Evolutionary conservation across 1,284 basidiomycete species (phyloP), one percentile per base, ranked within the genome.

Genomic region (Cryptococcus sp.): DNA sequence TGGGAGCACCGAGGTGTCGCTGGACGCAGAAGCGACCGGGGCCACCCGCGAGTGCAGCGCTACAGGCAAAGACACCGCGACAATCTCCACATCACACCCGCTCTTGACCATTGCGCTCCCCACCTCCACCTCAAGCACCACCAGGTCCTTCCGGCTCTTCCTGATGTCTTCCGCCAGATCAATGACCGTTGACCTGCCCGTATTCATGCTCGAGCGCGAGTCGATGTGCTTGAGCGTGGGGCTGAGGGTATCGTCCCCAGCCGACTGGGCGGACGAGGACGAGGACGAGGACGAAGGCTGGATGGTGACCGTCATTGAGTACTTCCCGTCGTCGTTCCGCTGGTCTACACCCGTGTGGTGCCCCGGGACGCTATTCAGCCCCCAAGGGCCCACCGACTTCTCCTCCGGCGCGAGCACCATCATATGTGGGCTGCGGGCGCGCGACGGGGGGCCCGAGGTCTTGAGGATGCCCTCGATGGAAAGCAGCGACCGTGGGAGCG

Each of bases 381-480:
- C 62, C 72, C 73, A 77, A 1, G 70, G 69, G 0, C 63, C 63
- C 7, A 55, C 53, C 1, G 63, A 54, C 0, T 54, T 44, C 1
- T 62, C 50, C 4, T 75, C 71, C 2, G 73, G 75, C 3, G 66
- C 62, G 3, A 65, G 39, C 1, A 72, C 66, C 2, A 44, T 49
- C 67, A 69, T 71, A 0, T 84, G 76, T 7, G 90, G 90, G 23
- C 87, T 74, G 45, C 88, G 80, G 42, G 84, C 83, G 44, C 85
- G 78, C 15, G 88, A 88, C 43, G 85, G 77, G 0, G 86, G 82
- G 4, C 79, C 61, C 16, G 65, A 52, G 16, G 78, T 79, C 74
- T 86, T 88, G 66, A 91, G 79, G 61, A 83, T 85, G 21, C 81
- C 73, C 68, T 93, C 90, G 39, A 93, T 78, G 0, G 84, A 81